Conservation (phyloP, 2,329 filamentous ascomycete genomes). For the Colletotrichum shisoi region DNA sequence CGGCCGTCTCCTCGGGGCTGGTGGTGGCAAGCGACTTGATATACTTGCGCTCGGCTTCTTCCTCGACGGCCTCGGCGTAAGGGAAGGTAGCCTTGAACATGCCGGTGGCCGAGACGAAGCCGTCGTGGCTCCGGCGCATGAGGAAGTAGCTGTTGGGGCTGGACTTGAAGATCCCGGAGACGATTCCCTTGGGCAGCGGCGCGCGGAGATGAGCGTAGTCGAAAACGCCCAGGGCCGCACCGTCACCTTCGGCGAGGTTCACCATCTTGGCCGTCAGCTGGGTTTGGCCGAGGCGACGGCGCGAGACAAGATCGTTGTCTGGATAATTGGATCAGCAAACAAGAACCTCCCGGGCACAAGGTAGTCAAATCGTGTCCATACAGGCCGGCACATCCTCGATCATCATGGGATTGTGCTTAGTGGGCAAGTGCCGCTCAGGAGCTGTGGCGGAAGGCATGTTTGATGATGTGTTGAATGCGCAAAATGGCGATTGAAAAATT, state of each 20-base stretch:
- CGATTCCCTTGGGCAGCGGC: slow-evolving; percentile 88
- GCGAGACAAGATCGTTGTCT: slow-evolving; percentile 79
- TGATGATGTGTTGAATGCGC: slow-evolving; percentile 17
- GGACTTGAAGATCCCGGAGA: slow-evolving; percentile 90
- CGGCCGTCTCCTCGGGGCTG: slow-evolving; percentile 89
- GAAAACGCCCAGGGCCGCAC: slow-evolving; percentile 79
- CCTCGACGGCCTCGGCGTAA: slow-evolving; percentile 75
- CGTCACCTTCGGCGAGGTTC: slow-evolving; percentile 75
- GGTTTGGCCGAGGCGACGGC: slow-evolving; percentile 90
- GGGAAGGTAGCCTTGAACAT: slow-evolving; percentile 94
- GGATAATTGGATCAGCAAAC: slow-evolving; percentile 32
- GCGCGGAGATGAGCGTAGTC: slow-evolving; percentile 96
- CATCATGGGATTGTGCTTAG: slow-evolving; percentile 71
- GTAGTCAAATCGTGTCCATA: slow-evolving; percentile 51
- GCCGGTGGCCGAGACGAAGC: slow-evolving; percentile 83
- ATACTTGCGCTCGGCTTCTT: slow-evolving; percentile 79
- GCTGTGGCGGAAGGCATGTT: slow-evolving; percentile 49
- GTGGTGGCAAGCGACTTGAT: slow-evolving; percentile 84
- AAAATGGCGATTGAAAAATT: slow-evolving; percentile 19
- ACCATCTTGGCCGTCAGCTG: slow-evolving; percentile 85
- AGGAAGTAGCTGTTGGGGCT: slow-evolving; percentile 94
- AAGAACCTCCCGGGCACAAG: slow-evolving; percentile 34
- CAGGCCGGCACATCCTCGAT: slow-evolving; percentile 69
- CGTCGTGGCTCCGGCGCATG: slow-evolving; percentile 88
- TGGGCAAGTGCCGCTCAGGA: slow-evolving; percentile 61